Conservation (phyloP, 305 asterid species). For the Caryopteris hybrid region DNA sequence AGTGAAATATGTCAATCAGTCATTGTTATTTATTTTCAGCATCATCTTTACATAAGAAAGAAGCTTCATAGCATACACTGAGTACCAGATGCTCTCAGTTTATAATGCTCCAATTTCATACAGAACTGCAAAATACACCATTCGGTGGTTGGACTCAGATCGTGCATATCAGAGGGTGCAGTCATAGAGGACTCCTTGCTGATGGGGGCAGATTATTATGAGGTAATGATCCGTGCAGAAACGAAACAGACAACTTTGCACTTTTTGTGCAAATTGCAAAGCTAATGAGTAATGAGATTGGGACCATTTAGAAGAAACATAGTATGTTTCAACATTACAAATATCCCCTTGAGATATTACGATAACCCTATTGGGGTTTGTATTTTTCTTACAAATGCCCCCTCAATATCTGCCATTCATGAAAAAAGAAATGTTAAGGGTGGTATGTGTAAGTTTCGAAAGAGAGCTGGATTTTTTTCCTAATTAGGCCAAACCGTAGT, state of each 20-base stretch:
- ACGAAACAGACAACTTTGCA: not conserved
- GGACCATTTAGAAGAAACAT: too few species aligned
- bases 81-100: not conserved
- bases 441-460: too few species aligned
- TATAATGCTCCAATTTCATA: slow-evolving; percentile 8
- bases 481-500: not conserved
- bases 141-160: slow-evolving; percentile 91
- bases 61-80: not conserved
- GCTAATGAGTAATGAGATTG: too few species aligned
- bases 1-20: not conserved
- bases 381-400: too few species aligned
- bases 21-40: not conserved
- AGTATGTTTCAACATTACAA: too few species aligned
- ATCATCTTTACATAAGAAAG: not conserved
- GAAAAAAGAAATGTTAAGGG: too few species aligned
- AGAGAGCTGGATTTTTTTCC: too few species aligned
- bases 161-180: slow-evolving; percentile 94
- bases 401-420: too few species aligned
- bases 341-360: too few species aligned
- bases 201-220: slow-evolving; percentile 96
- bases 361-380: too few species aligned
- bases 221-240: slow-evolving; percentile 44
- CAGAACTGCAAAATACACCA: slow-evolving; percentile 96
- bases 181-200: slow-evolving; percentile 75
- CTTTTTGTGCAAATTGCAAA: not conserved